These are phyloP conservation scores for Chondrus crispus DNA, from an alignment of 23 red algal species.

Conservation along the genomic window DNA sequence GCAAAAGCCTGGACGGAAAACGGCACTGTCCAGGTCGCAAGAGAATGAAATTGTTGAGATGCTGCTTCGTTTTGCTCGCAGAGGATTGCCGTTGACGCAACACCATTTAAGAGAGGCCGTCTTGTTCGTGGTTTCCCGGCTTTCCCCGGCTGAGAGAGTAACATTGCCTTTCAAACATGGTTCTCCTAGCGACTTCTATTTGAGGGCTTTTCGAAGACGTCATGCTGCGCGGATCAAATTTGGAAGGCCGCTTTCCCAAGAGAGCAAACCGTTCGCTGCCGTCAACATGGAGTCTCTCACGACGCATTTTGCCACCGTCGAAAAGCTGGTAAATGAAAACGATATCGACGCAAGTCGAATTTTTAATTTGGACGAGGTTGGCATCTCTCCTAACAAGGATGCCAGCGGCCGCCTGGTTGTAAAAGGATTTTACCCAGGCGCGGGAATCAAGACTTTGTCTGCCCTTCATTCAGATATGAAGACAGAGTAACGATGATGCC, in stretches of 20 bases:
- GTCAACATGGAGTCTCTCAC: neutral
- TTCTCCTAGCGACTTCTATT: too few species aligned
- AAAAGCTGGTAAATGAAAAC: neutral
- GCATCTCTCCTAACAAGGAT: conserved; percentile 25
- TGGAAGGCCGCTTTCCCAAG: neutral
- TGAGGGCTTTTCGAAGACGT: neutral
- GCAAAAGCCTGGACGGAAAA: neutral
- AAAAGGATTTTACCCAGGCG: neutral
- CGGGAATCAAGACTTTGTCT: neutral
- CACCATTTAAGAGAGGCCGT: neutral
- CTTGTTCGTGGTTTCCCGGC: too few species aligned
- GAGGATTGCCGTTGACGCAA: neutral
- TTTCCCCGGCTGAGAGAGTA: too few species aligned
- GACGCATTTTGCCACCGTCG: neutral
- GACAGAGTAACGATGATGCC: neutral
- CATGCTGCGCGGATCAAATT: neutral
- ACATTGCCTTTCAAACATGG: too few species aligned
- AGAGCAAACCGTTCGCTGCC: conserved; percentile 2
- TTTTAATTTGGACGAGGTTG: conserved; percentile 37
- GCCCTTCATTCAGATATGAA: neutral
- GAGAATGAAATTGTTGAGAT: neutral
- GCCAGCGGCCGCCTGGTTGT: neutral
- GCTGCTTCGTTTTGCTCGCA: neutral
- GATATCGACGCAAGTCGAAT: neutral
- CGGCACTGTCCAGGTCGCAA: neutral